These are phyloP conservation scores for Umbelopsis sp. DNA, from an alignment of 192 early-diverging fungal species.

Conservation along the genomic window DNA sequence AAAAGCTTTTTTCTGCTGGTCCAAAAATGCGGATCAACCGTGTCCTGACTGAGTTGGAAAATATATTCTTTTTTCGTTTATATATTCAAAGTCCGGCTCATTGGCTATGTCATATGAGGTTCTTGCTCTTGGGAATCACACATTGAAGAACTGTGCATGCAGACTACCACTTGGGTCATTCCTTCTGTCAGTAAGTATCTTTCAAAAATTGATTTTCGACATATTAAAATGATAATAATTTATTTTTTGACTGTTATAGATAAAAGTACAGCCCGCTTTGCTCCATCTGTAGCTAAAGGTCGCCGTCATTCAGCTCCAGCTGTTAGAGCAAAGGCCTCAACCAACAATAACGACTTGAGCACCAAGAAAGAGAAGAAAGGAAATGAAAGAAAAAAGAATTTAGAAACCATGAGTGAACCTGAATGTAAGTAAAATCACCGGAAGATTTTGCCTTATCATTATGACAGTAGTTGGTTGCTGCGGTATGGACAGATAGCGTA, in stretches of 20 bases:
- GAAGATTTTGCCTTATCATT: background rate
- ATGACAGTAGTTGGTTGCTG: background rate
- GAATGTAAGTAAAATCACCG: slow-evolving; percentile 10
- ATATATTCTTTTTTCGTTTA: background rate
- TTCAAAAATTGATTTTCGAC: background rate
- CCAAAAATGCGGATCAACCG: background rate
- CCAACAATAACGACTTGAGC: background rate
- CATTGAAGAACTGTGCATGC: background rate
- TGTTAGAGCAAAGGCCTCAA: background rate
- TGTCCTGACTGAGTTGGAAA: slow-evolving; percentile 3
- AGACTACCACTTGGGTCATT: slow-evolving; percentile 11
- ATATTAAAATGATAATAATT: background rate
- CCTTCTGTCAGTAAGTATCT: slow-evolving; percentile 3
- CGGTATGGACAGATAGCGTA: background rate
- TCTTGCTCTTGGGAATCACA: background rate
- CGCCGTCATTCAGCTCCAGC: slow-evolving; percentile 13
- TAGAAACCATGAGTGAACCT: background rate
- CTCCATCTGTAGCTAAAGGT: background rate
- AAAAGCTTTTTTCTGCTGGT: slow-evolving; percentile 5
- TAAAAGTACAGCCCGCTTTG: slow-evolving; percentile 10
- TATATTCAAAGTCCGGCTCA: background rate
- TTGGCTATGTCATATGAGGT: background rate
- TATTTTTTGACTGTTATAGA: background rate
- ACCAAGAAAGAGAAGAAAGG: background rate
- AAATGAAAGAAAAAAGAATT: background rate